Conservation (phyloP, 1,284 basidiomycete genomes). For the Cryptococcus amylolentus region DNA sequence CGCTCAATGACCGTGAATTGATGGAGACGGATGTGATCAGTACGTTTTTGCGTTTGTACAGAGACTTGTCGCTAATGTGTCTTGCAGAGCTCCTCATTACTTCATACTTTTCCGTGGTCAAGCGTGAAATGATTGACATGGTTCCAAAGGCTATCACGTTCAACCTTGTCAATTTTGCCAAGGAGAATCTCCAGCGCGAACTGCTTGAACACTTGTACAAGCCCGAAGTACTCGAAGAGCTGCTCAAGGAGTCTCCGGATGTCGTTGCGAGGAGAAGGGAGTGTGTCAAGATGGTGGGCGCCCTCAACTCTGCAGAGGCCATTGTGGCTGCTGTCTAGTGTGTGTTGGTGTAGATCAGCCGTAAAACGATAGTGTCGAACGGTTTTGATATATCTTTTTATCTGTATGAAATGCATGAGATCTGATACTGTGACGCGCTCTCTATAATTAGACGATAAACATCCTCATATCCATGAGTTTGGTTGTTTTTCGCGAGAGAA, state of each 20-base stretch:
- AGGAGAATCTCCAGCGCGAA: slow-evolving; percentile 63
- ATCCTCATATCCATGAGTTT: no score
- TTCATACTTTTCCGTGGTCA: slow-evolving; percentile 95
- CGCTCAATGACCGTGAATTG: slow-evolving; percentile 87
- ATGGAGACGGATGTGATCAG: slow-evolving; percentile 99
- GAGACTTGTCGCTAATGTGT: not conserved
- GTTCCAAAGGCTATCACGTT: slow-evolving; percentile 95
- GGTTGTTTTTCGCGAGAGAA: no score
- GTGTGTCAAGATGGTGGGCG: slow-evolving; percentile 79
- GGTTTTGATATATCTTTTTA: not conserved
- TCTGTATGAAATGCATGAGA: not conserved
- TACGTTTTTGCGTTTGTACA: slow-evolving; percentile 51
- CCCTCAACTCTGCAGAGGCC: slow-evolving; percentile 89
- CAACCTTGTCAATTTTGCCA: slow-evolving; percentile 86
- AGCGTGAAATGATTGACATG: slow-evolving; percentile 99
- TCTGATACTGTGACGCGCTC: not conserved
- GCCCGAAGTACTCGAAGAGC: slow-evolving; percentile 83
- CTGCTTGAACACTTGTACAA: slow-evolving; percentile 51
- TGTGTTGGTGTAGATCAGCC: not conserved
- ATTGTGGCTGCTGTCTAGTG: slow-evolving; percentile 43
- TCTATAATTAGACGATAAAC: no score
- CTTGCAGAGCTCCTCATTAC: slow-evolving; percentile 77
- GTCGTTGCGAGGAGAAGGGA: slow-evolving; percentile 61
- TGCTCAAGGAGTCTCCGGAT: slow-evolving; percentile 77
- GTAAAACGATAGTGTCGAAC: not conserved